Base-by-base conservation (phyloP, 331 rosid species). In the Saraca asoca region DNA sequence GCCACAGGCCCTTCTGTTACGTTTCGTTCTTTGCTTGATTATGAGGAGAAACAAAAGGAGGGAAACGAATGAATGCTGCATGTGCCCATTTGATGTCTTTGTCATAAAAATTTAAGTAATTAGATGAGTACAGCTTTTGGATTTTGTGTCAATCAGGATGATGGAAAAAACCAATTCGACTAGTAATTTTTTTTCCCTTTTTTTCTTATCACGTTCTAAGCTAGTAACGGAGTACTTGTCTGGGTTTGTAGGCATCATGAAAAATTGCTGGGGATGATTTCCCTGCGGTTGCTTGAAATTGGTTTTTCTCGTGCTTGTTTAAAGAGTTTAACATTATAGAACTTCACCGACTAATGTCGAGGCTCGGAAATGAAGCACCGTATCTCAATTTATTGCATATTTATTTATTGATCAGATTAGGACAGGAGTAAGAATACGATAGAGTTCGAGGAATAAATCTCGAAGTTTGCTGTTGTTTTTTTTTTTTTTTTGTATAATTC, bases 181-280 rank as follows among this genome's bases (percentile, higher is more conserved):
- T 43, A 12, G 20, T 16, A 66, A 33, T 43, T 50, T 6, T 38
- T 6, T 6, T 38, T 9, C 42, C 5, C 5, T 9, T 9, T 38
- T 74, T 20, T 72, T 17, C 46, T 61, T 60, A 24, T 19, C 41
- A 13, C 24, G 20, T 71, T 20, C 33, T 16, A 10, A 65, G 48
- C 29, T 51, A 50, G 41, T 46, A 52, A 71, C 50, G 24, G 42
- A 50, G 20, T 62, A 35, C 43, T 75, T 71, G 6, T 20, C 38
- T 19, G 69, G 81, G 73, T 51, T 80, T 72, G 34, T 59, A 43
- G 53, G 54, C 51, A 70, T 6, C 7, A 16, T 43, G 33, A 50
- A 29, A 44, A 62, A 29, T 56, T 31, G 14, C 16, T 51, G 20
- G 51, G 33, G 65, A 5, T 38, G 29, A 2, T 29, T 49, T 62